These are phyloP conservation scores for Spathaspora hagerdaliae DNA, from an alignment of 805 yeast genomes.

Conservation along the genomic window DNA sequence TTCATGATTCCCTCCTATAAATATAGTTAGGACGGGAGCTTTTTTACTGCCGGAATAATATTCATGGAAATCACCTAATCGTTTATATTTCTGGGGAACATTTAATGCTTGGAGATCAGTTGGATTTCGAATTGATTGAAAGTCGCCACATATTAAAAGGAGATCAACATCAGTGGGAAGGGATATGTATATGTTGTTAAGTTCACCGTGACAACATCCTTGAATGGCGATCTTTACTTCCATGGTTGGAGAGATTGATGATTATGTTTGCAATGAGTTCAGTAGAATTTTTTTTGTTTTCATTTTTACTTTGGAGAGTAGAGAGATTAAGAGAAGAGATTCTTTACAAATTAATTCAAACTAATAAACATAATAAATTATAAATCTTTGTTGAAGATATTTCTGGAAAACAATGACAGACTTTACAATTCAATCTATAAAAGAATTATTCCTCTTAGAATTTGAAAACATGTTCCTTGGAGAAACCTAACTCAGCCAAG, in stretches of 20 bases:
- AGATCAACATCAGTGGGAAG: conserved; percentile 20
- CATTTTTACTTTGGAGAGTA: background rate
- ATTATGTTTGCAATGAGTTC: background rate
- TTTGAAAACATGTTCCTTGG: conserved; percentile 84
- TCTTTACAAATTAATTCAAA: background rate
- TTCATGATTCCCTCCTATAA: conserved; percentile 96
- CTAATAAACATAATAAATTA: background rate
- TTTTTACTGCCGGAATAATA: conserved; percentile 56
- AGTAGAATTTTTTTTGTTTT: background rate
- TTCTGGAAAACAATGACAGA: too few species aligned
- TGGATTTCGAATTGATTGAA: conserved; percentile 69
- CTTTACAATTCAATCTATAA: too few species aligned
- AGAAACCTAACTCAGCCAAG: conserved; percentile 82
- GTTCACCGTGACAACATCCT: conserved; percentile 89
- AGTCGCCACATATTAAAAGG: conserved; percentile 85
- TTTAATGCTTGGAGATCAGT: conserved; percentile 67
- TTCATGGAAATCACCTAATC: conserved; percentile 73
- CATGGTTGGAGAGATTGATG: background rate
- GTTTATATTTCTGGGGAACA: conserved; percentile 74
- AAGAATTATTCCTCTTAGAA: conserved; percentile 40
- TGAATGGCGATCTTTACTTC: conserved; percentile 57
- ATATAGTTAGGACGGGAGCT: conserved; percentile 77
- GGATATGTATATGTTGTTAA: conserved; percentile 51
- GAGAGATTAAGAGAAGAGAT: background rate
- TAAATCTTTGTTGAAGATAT: too few species aligned